phyloP scores from a whole-genome alignment of 192 early-diverging fungal species.

The Allomyces macrogynus region DNA sequence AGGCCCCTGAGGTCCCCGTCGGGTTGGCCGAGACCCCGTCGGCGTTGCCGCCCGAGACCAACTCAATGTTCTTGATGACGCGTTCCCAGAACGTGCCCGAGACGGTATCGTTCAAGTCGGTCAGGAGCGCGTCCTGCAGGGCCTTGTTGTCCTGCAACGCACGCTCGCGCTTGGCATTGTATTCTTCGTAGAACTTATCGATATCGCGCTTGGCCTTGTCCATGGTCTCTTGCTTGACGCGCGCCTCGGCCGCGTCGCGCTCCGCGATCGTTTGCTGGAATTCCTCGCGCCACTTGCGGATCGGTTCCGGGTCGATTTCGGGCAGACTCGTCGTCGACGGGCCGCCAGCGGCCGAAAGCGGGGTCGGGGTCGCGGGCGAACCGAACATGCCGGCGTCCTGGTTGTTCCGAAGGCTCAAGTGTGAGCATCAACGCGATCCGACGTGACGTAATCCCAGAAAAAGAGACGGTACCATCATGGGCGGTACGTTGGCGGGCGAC shows the following conservation, averaged over 20 bases:
- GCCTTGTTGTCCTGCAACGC: slow-evolving; percentile 35
- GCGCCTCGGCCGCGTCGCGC: slow-evolving; percentile 31
- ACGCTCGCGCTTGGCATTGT: slow-evolving; percentile 49
- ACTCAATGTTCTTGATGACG: slow-evolving; percentile 39
- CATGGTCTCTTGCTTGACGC: slow-evolving; percentile 33
- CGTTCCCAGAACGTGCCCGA: slow-evolving; percentile 55
- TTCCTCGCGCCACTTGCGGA: slow-evolving; percentile 31
- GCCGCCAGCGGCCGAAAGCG: no score
- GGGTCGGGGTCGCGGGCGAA: no score
- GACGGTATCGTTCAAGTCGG: slow-evolving; percentile 21
- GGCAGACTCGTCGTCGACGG: no score
- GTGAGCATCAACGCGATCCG: no score
- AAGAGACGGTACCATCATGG: no score
- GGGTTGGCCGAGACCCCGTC: slow-evolving; percentile 26
- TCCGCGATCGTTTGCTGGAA: slow-evolving; percentile 29
- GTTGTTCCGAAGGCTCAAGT: no score
- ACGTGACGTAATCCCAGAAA: no score
- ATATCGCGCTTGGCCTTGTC: slow-evolving; percentile 38
- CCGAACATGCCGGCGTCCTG: no score
- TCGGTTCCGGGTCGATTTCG: no score
- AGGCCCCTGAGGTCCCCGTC: not conserved
- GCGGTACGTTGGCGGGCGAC: not conserved
- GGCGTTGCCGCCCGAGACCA: slow-evolving; percentile 19
- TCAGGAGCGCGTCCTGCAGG: slow-evolving; percentile 17
- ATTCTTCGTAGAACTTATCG: slow-evolving; percentile 62